These are phyloP conservation scores for Prunus armeniaca DNA, from an alignment of 306 rosid genomes.

Conservation along the genomic window DNA sequence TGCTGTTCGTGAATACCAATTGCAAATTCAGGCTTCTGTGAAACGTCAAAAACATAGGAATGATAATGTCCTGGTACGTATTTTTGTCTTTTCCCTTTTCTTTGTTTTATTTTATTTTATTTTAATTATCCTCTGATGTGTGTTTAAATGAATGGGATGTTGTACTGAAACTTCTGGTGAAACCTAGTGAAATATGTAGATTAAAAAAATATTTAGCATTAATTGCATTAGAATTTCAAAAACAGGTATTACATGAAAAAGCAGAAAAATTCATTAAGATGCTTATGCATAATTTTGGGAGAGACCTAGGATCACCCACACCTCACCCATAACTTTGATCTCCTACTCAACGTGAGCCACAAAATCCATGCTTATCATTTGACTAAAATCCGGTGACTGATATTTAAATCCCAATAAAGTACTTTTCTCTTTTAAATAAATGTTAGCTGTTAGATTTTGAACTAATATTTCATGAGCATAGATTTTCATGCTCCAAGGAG, in stretches of 20 bases:
- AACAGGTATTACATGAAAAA: background rate
- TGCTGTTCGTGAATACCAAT: slow-evolving; percentile 92
- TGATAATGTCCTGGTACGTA: slow-evolving; percentile 72
- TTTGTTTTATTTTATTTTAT: background rate
- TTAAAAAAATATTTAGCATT: background rate
- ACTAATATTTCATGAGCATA: background rate
- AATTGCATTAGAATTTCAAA: background rate
- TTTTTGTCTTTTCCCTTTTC: slow-evolving; percentile 14
- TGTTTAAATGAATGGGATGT: background rate
- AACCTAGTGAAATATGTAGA: background rate
- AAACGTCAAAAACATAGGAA: slow-evolving; percentile 92
- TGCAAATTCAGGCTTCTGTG: slow-evolving; percentile 90
- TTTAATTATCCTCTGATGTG: background rate
- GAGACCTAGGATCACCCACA: background rate
- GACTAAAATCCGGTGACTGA: background rate
- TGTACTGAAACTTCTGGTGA: background rate
- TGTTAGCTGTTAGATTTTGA: background rate
- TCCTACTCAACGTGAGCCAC: background rate
- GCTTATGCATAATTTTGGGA: background rate
- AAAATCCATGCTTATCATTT: background rate
- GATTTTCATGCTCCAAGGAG: background rate
- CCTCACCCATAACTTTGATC: background rate
- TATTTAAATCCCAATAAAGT: background rate
- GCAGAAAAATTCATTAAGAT: background rate
- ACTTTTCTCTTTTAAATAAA: background rate